Base-by-base conservation (phyloP, 768 basidiomycete species). In the Trametes cingulata region DNA sequence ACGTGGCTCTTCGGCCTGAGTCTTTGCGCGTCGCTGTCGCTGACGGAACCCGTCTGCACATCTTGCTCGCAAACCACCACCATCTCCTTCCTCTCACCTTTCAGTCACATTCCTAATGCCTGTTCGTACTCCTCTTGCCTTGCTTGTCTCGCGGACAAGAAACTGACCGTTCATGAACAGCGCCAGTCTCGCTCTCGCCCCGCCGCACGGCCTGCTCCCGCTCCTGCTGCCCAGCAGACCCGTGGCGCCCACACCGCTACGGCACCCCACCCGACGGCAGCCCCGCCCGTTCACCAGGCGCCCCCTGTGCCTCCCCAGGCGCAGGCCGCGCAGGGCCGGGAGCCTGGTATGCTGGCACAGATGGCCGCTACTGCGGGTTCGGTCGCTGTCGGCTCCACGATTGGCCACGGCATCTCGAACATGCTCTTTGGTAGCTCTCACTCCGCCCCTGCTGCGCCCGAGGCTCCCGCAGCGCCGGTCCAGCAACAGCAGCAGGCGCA, bases 321-420 rank as follows among this genome's bases (percentile, higher is more conserved):
- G 0, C 65, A 74, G 13, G 59, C 29, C 29, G 29, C 67, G 13
- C 63, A 73, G 25, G 72, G 81, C 1, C 69, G 78, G 60, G 77
- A 82, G 62, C 91, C 92, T 1, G 91, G 92, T 14, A 78, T 94
- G 81, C 56, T 94, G 17, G 80, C 84, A 0, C 88, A 91, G 69
- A 93, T 94, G 90, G 92, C 92, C 54, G 89, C 91, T 6, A 93
- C 93, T 6, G 93, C 93, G 25, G 93, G 93, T 62, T 91, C 90
- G 58, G 93, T 95, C 50, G 94, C 93, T 6, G 78, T 92, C 49
- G 94, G 93, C 24, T 93, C 91, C 8, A 87, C 86, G 56, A 84
- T 96, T 63, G 93, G 93, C 45, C 93, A 96, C 71, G 93, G 93
- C n/a, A 70, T 96, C 64, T 93, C 91, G 41, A 82, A 74, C 73